These are phyloP conservation scores for Aspergillus pseudoviridinutans DNA, from an alignment of 2,329 filamentous ascomycete genomes.

Conservation along the genomic window DNA sequence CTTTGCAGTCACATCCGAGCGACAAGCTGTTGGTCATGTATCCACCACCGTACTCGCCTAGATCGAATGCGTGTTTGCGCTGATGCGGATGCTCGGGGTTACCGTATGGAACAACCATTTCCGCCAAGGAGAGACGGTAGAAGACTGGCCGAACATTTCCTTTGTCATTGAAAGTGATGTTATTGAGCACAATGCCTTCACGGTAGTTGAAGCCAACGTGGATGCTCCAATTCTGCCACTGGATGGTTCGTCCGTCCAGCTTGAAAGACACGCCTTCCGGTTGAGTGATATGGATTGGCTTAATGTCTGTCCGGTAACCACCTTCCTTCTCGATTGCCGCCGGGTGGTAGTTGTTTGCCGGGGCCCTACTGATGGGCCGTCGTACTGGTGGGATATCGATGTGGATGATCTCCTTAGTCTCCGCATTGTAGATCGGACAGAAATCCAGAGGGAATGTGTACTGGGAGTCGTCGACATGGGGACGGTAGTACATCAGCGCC, in stretches of 20 bases:
- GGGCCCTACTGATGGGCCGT: constrained; percentile 66
- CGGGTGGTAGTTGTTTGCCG: constrained; percentile 76
- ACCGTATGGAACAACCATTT: constrained; percentile 64
- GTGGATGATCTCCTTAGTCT: constrained; percentile 71
- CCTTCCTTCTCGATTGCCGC: constrained; percentile 67
- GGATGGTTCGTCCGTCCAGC: constrained; percentile 67
- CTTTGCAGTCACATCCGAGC: constrained; percentile 43
- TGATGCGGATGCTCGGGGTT: constrained; percentile 49
- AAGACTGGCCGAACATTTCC: constrained; percentile 73
- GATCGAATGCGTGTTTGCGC: constrained; percentile 46
- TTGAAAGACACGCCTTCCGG: constrained; percentile 86
- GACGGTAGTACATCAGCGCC: constrained; percentile 92
- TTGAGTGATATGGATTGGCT: constrained; percentile 83
- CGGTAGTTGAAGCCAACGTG: constrained; percentile 94
- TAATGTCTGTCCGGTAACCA: constrained; percentile 74
- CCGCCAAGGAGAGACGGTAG: constrained; percentile 81
- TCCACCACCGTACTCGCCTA: constrained; percentile 46
- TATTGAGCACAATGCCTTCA: constrained; percentile 84
- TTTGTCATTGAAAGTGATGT: constrained; percentile 86
- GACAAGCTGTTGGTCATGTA: constrained; percentile 48
- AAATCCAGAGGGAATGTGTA: constrained; percentile 92
- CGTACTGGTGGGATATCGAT: constrained; percentile 80
- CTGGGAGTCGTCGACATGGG: constrained; percentile 78
- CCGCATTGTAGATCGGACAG: constrained; percentile 83
- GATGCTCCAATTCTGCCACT: constrained; percentile 92